phyloP scores from a whole-genome alignment of 1,284 basidiomycete species.

The Microbotryum violaceum region DNA sequence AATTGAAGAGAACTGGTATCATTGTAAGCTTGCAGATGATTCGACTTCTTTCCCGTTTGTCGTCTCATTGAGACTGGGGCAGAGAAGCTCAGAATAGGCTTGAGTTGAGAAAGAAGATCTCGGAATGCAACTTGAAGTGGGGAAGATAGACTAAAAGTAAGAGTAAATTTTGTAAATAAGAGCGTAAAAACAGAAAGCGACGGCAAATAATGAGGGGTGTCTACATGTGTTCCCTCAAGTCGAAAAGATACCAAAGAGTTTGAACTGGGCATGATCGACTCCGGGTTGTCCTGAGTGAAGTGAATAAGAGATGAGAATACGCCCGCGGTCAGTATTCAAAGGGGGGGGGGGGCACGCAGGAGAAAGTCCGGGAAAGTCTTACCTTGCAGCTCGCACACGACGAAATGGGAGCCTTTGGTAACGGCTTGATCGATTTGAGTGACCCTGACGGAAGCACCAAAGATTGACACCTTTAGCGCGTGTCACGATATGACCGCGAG shows the following conservation, averaged over 20 bases:
- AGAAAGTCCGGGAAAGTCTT: background rate
- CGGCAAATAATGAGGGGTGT: background rate
- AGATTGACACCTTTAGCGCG: too few relatives aligned
- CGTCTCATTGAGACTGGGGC: too few relatives aligned
- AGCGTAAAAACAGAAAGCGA: background rate
- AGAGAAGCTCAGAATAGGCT: too few relatives aligned
- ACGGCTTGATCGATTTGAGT: constrained; percentile 36
- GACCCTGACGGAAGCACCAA: constrained; percentile 13
- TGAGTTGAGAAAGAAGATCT: too few relatives aligned
- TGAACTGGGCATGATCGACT: constrained; percentile 25
- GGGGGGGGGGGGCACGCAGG: background rate
- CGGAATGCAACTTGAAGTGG: too few relatives aligned
- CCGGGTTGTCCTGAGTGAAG: constrained; percentile 21
- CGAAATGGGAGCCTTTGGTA: constrained; percentile 34
- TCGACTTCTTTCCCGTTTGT: too few relatives aligned
- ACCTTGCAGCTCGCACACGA: constrained; percentile 36
- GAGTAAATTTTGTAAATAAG: too few relatives aligned
- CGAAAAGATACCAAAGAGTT: constrained; percentile 26
- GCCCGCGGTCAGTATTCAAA: background rate
- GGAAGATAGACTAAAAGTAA: too few relatives aligned
- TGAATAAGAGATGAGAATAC: too few relatives aligned
- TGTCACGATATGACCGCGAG: background rate
- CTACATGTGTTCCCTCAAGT: constrained; percentile 12
- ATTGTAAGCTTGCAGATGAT: too few relatives aligned
- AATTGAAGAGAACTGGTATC: too few relatives aligned